phyloP scores from a whole-genome alignment of 768 basidiomycete genomes.

The Butyriboletus loyo region DNA sequence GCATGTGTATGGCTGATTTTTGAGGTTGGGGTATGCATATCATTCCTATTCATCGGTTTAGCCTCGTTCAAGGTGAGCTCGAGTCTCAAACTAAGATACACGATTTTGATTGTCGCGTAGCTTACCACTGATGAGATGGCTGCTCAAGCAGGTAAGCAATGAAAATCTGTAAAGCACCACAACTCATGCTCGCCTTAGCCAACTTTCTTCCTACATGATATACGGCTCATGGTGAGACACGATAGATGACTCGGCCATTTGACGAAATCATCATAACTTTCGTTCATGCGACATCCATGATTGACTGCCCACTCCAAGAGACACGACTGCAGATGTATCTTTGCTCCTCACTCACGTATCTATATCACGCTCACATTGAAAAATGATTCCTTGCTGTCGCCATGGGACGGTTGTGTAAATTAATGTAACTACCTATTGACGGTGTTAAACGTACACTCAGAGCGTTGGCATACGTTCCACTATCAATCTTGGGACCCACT shows the following conservation, averaged over 20 bases:
- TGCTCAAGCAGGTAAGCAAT: conserved; percentile 62
- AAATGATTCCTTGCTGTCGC: conserved; percentile 15
- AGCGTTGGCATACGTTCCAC: neutral
- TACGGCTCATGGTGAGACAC: conserved; percentile 1
- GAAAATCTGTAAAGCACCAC: neutral
- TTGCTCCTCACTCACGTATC: conserved; percentile 28
- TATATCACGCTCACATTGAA: conserved; percentile 29
- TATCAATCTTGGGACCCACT: conserved; percentile 12
- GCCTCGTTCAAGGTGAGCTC: conserved; percentile 72
- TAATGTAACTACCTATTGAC: conserved; percentile 28
- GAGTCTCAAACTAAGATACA: neutral
- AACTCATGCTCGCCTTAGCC: conserved; percentile 35
- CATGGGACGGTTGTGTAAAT: conserved; percentile 23
- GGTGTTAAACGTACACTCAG: neutral
- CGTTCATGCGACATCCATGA: conserved; percentile 10
- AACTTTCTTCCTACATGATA: conserved; percentile 59
- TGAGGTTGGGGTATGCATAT: conserved; percentile 67
- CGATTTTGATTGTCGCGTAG: conserved; percentile 21
- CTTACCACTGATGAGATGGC: conserved; percentile 44
- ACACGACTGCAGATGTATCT: conserved; percentile 23
- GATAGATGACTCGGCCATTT: neutral
- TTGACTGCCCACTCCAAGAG: conserved; percentile 15
- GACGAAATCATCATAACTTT: conserved; percentile 8
- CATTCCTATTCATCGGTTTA: conserved; percentile 79
- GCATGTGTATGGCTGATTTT: conserved; percentile 83